Base-by-base conservation (phyloP, 805 yeast species). In the Saccharomycopsis vini region DNA sequence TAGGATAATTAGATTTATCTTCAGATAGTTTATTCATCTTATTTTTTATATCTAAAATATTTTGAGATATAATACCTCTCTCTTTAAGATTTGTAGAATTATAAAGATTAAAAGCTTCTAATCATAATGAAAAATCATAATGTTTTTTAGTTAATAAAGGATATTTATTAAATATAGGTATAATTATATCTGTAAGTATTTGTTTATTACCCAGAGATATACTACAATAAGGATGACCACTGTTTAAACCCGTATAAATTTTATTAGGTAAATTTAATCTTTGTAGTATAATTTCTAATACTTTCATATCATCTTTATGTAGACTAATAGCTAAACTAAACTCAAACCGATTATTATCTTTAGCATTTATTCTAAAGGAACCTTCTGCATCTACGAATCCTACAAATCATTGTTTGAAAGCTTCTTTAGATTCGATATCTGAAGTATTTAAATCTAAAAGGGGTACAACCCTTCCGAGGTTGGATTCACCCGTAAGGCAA, bases 371-470 rank as follows among this genome's bases (percentile, higher is more conserved):
- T 39, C 34, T 22, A 33, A 46, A 33, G 26, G 43, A 32, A 3
- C 49, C 49, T 21, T 46, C 40, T 20, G 43, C 46, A 39, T 46
- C 49, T 20, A 31, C 37, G 19, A 46, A 42, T 16, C 49, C 49
- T 16, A 43, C 42, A 22, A 42, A 23, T 31, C 40, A 42, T 29
- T 37, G 33, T 18, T 38, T 21, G 28, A 42, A 39, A 29, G n/a
- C n/a, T n/a, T n/a, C n/a, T n/a, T n/a, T n/a, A n/a, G n/a, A n/a
- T n/a, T n/a, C n/a, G n/a, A n/a, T n/a, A n/a, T n/a, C n/a, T n/a
- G n/a, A n/a, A n/a, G n/a, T n/a, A n/a, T n/a, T n/a, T n/a, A n/a
- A n/a, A n/a, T n/a, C n/a, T n/a, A n/a, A n/a, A n/a, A n/a, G n/a
- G n/a, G n/a, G n/a, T n/a, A n/a, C n/a, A n/a, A n/a, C n/a, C n/a